Conservation (phyloP, 208 protist genomes). For the Acanthamoeba culbertsoni region DNA sequence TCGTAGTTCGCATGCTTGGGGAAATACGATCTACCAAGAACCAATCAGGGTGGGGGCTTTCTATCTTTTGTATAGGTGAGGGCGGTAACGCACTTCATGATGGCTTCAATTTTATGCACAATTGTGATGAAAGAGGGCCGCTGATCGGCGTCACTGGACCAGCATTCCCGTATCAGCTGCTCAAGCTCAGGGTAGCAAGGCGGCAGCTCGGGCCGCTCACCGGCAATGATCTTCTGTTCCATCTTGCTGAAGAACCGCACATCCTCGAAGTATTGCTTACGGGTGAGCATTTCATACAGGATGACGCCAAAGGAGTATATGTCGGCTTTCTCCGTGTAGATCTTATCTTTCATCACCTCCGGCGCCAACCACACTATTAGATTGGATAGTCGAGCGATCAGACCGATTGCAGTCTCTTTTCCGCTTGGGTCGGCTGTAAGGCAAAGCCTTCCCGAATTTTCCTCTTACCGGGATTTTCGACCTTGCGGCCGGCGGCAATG, state of each 20-base stretch:
- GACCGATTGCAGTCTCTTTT: not conserved
- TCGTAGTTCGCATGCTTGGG: slow-evolving; percentile 51
- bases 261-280: slow-evolving; percentile 71
- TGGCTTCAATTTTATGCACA: not conserved
- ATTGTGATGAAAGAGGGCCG: slow-evolving; percentile 13
- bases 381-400: not conserved
- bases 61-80: not conserved
- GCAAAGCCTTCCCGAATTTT: not conserved
- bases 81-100: slow-evolving; percentile 7
- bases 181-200: not conserved
- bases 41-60: not conserved
- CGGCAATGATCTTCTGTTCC: slow-evolving; percentile 66
- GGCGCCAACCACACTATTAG: slow-evolving; percentile 49
- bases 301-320: slow-evolving; percentile 53
- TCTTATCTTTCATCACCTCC: slow-evolving; percentile 52
- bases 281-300: slow-evolving; percentile 40
- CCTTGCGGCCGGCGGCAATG: not conserved
- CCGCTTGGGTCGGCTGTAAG: not conserved
- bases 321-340: slow-evolving; percentile 56
- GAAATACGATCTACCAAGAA: not conserved
- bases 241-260: slow-evolving; percentile 58
- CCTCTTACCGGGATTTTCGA: slow-evolving; percentile 48
- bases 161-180: slow-evolving; percentile 66
- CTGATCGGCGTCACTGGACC: not conserved
- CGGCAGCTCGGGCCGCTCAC: slow-evolving; percentile 67